A percentile compares a stretch with the other conserved stretches of the same genome.
Conservation (phyloP, 176 grass and related monocot genomes). For the Paspalum notatum region DNA sequence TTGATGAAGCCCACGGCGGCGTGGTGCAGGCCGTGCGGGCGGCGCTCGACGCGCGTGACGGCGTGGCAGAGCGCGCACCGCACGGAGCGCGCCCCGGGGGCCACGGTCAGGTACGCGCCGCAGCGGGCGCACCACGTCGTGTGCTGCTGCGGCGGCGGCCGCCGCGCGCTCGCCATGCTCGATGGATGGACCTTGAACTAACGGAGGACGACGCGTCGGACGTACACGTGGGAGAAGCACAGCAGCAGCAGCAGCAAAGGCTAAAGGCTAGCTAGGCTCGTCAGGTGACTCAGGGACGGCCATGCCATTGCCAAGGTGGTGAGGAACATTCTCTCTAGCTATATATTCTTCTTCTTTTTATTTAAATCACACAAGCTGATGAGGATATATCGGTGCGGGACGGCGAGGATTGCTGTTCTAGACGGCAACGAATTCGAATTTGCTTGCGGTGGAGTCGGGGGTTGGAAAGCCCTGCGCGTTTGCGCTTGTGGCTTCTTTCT, state of each 20-base stretch:
- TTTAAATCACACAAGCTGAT: no score
- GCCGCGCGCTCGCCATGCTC: conserved; percentile 54
- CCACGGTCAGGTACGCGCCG: conserved; percentile 44
- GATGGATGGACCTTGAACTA: not conserved
- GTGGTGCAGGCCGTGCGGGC: conserved; percentile 34
- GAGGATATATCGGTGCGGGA: no score
- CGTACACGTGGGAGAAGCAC: not conserved
- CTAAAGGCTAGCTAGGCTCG: not conserved
- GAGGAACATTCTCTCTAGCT: no score
- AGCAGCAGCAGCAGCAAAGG: not conserved
- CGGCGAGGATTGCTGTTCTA: not conserved
- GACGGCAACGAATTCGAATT: not conserved
- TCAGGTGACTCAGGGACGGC: no score
- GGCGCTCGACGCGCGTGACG: conserved; percentile 52
- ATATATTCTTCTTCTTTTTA: no score
- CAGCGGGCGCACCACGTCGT: conserved; percentile 55
- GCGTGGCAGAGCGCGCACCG: conserved; percentile 61
- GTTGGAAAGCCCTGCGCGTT: no score
- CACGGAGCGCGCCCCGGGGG: conserved; percentile 43
- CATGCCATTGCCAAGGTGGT: no score
- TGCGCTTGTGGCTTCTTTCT: not conserved
- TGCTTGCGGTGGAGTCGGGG: not conserved
- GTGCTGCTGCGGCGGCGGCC: not conserved
- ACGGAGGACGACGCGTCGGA: not conserved
- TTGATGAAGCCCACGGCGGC: conserved; percentile 65